Evolutionary conservation across 345 rosid genomes (phyloP).

Genomic region (Murraya koenigii): DNA sequence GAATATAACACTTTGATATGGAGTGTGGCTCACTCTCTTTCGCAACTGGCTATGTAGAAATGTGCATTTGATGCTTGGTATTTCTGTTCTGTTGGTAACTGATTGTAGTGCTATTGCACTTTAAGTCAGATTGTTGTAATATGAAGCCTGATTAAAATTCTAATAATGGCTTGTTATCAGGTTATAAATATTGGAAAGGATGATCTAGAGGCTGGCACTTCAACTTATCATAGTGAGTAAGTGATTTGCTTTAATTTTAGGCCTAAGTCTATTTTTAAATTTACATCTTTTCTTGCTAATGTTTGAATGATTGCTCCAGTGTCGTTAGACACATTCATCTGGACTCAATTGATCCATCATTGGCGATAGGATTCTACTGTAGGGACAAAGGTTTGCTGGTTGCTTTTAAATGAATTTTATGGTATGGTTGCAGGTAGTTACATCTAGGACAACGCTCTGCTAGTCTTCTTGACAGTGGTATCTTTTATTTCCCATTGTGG

Average conservation of each 20-base stretch:
- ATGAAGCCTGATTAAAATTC: neutral
- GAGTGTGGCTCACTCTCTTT: neutral
- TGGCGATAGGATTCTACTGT: constrained; percentile 92
- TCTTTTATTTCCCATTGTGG: neutral
- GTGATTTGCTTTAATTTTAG: constrained; percentile 15
- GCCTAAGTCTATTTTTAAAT: neutral
- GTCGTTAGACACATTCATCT: constrained; percentile 56
- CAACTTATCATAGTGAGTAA: constrained; percentile 86
- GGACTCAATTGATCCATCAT: constrained; percentile 78
- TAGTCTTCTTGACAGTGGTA: neutral
- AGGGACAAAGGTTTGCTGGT: constrained; percentile 63
- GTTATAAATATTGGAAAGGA: constrained; percentile 52
- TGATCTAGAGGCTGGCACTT: constrained; percentile 64
- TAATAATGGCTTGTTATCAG: constrained; percentile 34
- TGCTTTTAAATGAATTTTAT: neutral
- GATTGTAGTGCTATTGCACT: neutral
- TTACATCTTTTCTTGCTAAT: neutral
- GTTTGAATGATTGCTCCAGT: constrained; percentile 36
- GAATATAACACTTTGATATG: neutral
- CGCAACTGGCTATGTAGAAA: neutral
- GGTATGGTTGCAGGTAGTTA: neutral
- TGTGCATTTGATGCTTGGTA: neutral
- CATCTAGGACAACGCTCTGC: neutral
- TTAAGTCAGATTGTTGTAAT: neutral
- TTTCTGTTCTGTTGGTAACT: neutral